Conservation (phyloP, 129 eudicot genomes). For the Cynara cardunculus region DNA sequence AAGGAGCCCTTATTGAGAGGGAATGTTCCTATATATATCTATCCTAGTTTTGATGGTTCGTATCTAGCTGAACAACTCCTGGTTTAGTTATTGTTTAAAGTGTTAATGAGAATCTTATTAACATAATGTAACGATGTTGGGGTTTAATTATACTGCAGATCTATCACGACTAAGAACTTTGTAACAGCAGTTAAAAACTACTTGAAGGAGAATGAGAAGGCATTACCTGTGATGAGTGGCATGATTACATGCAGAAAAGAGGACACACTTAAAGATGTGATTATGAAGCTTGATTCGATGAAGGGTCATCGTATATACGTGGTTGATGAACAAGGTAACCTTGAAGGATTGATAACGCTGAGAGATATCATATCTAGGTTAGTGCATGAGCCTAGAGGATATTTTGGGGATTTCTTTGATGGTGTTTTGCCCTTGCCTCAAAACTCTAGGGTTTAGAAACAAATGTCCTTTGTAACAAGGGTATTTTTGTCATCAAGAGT, state of each 20-base stretch:
- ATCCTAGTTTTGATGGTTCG: neutral
- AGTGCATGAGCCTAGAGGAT: slow-evolving; percentile 91
- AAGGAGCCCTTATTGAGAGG: neutral
- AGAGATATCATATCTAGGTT: slow-evolving; percentile 93
- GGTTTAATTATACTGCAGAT: slow-evolving; percentile 42
- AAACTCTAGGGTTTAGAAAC: slow-evolving; percentile 58
- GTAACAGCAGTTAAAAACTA: slow-evolving; percentile 67
- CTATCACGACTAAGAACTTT: slow-evolving; percentile 87
- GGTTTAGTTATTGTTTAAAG: neutral
- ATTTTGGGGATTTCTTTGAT: slow-evolving; percentile 93
- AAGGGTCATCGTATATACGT: slow-evolving; percentile 84
- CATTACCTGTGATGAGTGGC: slow-evolving; percentile 43
- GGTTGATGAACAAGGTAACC: slow-evolving; percentile 60
- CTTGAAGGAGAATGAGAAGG: slow-evolving; percentile 44
- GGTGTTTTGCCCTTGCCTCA: slow-evolving; percentile 88
- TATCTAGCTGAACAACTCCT: neutral
- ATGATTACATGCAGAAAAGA: slow-evolving; percentile 75
- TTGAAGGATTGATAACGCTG: slow-evolving; percentile 81
- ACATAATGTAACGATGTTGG: neutral
- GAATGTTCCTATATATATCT: neutral
- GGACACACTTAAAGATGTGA: slow-evolving; percentile 67
- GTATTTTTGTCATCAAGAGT: slow-evolving; percentile 7
- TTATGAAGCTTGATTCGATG: slow-evolving; percentile 67
- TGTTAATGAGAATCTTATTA: neutral
- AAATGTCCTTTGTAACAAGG: slow-evolving; percentile 5